A percentile compares a stretch with the other conserved stretches of the same genome.
Evolutionary conservation across 495 filamentous ascomycete genomes (phyloP).

Genomic region (Penicillium desertorum): DNA sequence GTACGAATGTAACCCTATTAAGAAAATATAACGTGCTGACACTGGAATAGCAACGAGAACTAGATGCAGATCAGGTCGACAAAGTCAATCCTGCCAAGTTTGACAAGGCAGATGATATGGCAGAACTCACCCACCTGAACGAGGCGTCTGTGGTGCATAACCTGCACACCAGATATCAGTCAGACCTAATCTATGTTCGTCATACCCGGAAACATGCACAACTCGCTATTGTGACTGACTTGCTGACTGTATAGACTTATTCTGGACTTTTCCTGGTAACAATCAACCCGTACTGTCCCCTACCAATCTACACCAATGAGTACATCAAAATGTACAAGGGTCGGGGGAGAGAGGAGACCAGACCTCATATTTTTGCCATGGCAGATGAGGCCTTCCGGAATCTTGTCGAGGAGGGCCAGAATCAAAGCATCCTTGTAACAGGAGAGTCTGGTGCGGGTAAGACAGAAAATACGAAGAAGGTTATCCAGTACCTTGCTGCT

Average conservation of each 20-base stretch:
- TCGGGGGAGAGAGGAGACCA: conserved; percentile 83
- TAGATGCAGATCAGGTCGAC: conserved; percentile 82
- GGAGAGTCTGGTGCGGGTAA: conserved; percentile 99
- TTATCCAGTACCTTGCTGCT: conserved; percentile 96
- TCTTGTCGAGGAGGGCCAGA: conserved; percentile 89
- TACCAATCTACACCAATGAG: conserved; percentile 95
- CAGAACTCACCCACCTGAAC: conserved; percentile 95
- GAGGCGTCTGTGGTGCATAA: conserved; percentile 98
- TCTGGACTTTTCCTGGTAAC: conserved; percentile 96
- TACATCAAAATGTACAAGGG: conserved; percentile 97
- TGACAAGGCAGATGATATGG: conserved; percentile 99
- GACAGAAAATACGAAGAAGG: conserved; percentile 99
- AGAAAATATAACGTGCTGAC: not conserved
- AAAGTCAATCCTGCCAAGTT: conserved; percentile 99
- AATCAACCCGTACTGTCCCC: conserved; percentile 91
- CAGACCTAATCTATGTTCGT: conserved; percentile 88
- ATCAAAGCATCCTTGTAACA: conserved; percentile 97
- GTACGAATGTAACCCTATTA: conserved; percentile 47
- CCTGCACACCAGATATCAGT: conserved; percentile 86
- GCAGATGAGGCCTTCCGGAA: conserved; percentile 98
- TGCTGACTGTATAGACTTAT: conserved; percentile 63
- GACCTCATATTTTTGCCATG: conserved; percentile 97
- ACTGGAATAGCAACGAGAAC: conserved; percentile 70
- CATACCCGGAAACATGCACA: conserved; percentile 1
- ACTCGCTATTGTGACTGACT: conserved; percentile 7